phyloP scores from a whole-genome alignment of 2,329 filamentous ascomycete species.

The Setomelanomma holmii region DNA sequence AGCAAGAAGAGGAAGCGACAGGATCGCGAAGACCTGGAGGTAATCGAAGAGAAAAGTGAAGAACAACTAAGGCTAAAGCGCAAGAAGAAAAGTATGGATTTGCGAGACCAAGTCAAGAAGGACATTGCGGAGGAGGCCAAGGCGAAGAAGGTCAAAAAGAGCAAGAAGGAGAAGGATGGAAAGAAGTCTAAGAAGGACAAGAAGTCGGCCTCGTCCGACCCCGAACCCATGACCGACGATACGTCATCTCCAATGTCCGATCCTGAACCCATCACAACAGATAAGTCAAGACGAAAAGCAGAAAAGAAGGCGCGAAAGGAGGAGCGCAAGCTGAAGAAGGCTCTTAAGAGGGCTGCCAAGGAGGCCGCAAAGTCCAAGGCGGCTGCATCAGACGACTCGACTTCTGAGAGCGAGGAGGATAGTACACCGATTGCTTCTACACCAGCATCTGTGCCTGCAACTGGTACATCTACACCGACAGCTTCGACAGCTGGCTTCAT shows the following conservation, averaged over 20 bases:
- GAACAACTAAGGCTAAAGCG: constrained; percentile 44
- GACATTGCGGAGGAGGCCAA: constrained; percentile 26
- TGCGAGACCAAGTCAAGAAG: constrained; percentile 37
- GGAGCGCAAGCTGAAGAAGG: constrained; percentile 58
- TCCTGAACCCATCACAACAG: constrained; percentile 48
- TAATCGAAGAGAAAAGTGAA: constrained; percentile 40
- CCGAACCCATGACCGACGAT: constrained; percentile 26
- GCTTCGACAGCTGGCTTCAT: constrained; percentile 49
- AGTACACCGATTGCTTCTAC: constrained; percentile 36
- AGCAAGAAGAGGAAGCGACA: constrained; percentile 45
- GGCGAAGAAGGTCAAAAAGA: constrained; percentile 44
- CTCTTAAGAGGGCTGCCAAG: constrained; percentile 53
- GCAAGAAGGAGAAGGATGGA: constrained; percentile 39
- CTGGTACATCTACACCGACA: constrained; percentile 56
- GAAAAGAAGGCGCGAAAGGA: constrained; percentile 56
- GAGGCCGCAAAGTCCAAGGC: constrained; percentile 44
- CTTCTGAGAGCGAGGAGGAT: constrained; percentile 35
- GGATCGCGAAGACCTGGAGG: constrained; percentile 31
- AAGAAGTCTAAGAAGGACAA: constrained; percentile 38
- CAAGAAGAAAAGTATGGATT: constrained; percentile 47
- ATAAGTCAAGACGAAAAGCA: constrained; percentile 49
- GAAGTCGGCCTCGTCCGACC: constrained; percentile 24
- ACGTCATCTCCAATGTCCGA: constrained; percentile 23
- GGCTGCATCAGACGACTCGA: constrained; percentile 28
- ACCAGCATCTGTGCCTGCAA: constrained; percentile 46